phyloP scores from a whole-genome alignment of 345 rosid genomes.

The Nephelium lappaceum region DNA sequence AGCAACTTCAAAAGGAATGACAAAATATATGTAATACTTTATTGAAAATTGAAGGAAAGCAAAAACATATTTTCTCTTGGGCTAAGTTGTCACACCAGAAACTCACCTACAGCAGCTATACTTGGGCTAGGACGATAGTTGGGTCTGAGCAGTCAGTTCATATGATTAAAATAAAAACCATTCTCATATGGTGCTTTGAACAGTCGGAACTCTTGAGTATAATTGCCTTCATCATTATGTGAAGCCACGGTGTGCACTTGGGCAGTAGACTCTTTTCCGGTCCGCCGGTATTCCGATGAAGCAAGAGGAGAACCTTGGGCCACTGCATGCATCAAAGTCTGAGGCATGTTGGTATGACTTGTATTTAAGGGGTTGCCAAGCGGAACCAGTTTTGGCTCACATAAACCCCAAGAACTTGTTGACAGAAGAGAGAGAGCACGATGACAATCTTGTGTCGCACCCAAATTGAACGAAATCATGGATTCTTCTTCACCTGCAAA shows the following conservation, averaged over 20 bases:
- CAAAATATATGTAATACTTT: neutral
- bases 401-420: constrained; percentile 60
- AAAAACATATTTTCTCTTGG: neutral
- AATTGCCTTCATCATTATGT: constrained; percentile 34
- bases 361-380: constrained; percentile 38
- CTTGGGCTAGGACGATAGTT: constrained; percentile 17
- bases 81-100: neutral
- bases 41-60: neutral
- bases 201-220: constrained; percentile 49
- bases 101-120: constrained; percentile 9
- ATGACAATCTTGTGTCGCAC: constrained; percentile 62
- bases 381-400: constrained; percentile 52
- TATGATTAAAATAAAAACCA: constrained; percentile 44
- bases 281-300: constrained; percentile 47
- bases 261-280: constrained; percentile 33
- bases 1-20: neutral
- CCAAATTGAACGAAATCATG: constrained; percentile 54
- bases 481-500: constrained; percentile 62
- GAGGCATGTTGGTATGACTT: constrained; percentile 31
- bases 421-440: constrained; percentile 99
- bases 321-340: constrained; percentile 29
- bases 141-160: constrained; percentile 39
- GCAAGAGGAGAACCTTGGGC: constrained; percentile 35
- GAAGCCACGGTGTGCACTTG: constrained; percentile 30
- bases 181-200: constrained; percentile 40